These are phyloP conservation scores for Orbilia javanica DNA, from an alignment of 2,329 filamentous ascomycete species.

Conservation along the genomic window DNA sequence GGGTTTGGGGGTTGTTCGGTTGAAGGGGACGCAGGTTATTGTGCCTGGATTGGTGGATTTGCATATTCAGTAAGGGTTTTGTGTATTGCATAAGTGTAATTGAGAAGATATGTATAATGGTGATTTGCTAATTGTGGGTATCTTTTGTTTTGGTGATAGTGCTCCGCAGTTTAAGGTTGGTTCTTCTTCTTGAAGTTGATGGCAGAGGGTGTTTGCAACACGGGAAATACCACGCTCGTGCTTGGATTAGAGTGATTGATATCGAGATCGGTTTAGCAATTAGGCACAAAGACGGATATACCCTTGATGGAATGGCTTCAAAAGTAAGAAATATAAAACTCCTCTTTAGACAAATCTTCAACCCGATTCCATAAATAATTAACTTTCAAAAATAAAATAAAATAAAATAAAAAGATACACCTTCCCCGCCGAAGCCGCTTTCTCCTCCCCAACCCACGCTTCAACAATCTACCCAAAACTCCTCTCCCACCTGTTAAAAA, in stretches of 20 bases:
- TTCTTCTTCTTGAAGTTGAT: background rate
- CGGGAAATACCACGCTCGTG: slow-evolving; percentile 38
- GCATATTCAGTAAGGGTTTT: slow-evolving; percentile 60
- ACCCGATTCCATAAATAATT: background rate
- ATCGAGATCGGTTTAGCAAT: slow-evolving; percentile 43
- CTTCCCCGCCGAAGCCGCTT: slow-evolving; percentile 75
- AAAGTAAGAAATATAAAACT: slow-evolving; percentile 39
- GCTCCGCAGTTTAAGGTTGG: slow-evolving; percentile 60
- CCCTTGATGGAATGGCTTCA: slow-evolving; percentile 61
- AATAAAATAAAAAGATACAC: slow-evolving; percentile 65
- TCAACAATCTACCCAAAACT: slow-evolving; percentile 69
- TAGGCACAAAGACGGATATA: slow-evolving; percentile 62
- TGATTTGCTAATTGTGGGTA: background rate
- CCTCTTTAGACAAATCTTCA: background rate
- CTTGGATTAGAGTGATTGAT: background rate
- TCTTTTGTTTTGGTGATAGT: slow-evolving; percentile 34
- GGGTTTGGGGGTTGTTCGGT: slow-evolving; percentile 21
- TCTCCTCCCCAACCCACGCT: slow-evolving; percentile 71
- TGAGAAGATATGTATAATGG: no score
- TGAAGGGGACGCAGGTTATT: slow-evolving; percentile 48
- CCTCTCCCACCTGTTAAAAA: slow-evolving; percentile 72
- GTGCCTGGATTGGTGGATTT: slow-evolving; percentile 61
- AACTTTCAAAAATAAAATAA: background rate
- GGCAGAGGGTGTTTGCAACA: slow-evolving; percentile 16
- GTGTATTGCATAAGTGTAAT: no score